Base-by-base conservation (phyloP, 805 yeast genomes). In the Teunomyces stri region DNA sequence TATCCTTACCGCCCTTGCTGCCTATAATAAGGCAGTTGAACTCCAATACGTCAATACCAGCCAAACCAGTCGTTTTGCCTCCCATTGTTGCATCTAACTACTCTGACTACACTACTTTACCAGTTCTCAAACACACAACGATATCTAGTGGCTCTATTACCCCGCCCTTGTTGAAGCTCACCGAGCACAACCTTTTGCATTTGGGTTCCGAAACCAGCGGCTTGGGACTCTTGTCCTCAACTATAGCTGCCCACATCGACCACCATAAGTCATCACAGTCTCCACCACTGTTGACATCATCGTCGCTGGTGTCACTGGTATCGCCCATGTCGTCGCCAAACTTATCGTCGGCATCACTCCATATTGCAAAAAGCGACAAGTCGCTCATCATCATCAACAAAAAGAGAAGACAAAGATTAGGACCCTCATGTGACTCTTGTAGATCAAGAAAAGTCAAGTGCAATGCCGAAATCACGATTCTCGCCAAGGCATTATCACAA, bases 401-500 rank as follows among this genome's bases (percentile, higher is more conserved):
- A 18, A 69, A 68, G 54, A 66, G 77, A 52, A 68, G 89, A 55
- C 91, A 85, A 65, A 68, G 92, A 49, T 70, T 79, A 15, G 90
- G 92, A 0, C 90, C 90, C 2, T 80, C 87, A 35, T 85, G 92
- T 63, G 90, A 85, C 60, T 68, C 78, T 42, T 85, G 92, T 61
- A 71, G 90, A 45, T 58, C 78, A 12, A 74, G 89, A 48, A 85
- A 85, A 60, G 85, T 84, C 48, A 85, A 82, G 64, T 85, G 92
- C 66, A 82, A 85, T 62, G 88, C 91, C 1, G 82, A 75, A 53
- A 79, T 84, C 10, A 61, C 65, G 29, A 68, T 79, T 20, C 49
- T 80, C 40, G 56, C 63, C 41, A 59, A 57, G 28, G 33, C 46
- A 34, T 46, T 56, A 34, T 41, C 47, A 16, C 42, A 44, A 13